Evolutionary conservation across 2,329 filamentous ascomycete species (phyloP).

Genomic region (Penicillium fuscoglaucum): DNA sequence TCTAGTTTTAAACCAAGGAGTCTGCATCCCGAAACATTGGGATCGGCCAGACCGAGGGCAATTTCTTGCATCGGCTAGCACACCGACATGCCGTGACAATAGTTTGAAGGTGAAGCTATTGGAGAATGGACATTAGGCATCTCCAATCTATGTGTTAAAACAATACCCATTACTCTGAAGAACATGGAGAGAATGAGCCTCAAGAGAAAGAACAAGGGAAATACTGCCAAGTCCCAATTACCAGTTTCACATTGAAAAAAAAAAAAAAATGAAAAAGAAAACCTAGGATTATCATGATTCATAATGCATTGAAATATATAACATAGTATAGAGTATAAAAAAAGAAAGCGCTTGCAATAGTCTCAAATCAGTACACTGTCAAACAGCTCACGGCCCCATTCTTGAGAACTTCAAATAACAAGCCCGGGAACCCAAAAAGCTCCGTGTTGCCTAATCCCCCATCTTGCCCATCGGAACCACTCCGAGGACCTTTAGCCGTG

Average conservation of each 20-base stretch:
- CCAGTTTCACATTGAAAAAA: background rate
- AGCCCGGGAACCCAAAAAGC: conserved; percentile 86
- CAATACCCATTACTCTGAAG: too few relatives aligned
- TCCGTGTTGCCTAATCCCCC: conserved; percentile 71
- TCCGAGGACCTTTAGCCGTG: conserved; percentile 46
- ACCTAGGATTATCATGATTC: conserved; percentile 4
- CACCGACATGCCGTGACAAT: background rate
- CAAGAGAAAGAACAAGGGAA: too few relatives aligned
- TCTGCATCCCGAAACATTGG: background rate
- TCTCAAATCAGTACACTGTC: conserved; percentile 70
- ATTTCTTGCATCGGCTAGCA: background rate
- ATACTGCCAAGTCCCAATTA: too few relatives aligned
- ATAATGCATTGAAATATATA: conserved; percentile 10
- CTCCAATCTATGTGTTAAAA: too few relatives aligned
- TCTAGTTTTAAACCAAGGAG: too few relatives aligned
- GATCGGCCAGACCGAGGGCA: background rate
- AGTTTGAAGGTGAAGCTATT: background rate
- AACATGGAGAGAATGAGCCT: too few relatives aligned
- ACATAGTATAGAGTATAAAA: too few relatives aligned
- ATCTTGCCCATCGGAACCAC: conserved; percentile 46
- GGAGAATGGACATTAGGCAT: too few relatives aligned
- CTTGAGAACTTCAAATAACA: conserved; percentile 94
- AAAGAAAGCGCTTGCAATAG: background rate
- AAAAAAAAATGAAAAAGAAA: background rate
- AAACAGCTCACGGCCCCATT: conserved; percentile 86